Evolutionary conservation across 257 asterid genomes (phyloP).

Genomic region (Phtheirospermum japonicum): DNA sequence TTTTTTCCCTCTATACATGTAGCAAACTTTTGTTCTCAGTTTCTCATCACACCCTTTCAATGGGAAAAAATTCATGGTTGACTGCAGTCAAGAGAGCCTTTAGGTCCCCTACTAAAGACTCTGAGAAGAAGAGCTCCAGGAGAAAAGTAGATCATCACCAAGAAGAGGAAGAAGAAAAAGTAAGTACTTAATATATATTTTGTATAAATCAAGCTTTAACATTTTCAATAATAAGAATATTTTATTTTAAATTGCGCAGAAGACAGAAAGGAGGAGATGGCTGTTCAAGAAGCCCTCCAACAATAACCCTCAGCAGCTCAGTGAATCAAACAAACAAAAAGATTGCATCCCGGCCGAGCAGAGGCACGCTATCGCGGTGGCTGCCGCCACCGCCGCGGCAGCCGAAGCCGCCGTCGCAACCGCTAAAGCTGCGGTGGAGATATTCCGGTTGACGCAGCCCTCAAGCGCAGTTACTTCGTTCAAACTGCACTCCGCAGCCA

Average conservation of each 20-base stretch:
- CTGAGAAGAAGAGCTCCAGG: slow-evolving; percentile 52
- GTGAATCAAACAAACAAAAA: slow-evolving; percentile 29
- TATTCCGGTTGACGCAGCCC: slow-evolving; percentile 56
- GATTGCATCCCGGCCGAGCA: slow-evolving; percentile 40
- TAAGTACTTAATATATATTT: no score
- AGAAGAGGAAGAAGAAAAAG: slow-evolving; percentile 64
- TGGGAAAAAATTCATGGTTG: slow-evolving; percentile 92
- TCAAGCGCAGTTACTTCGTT: slow-evolving; percentile 30
- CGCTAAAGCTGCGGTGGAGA: slow-evolving; percentile 77
- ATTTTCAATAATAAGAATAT: no score
- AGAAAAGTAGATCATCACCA: slow-evolving; percentile 57
- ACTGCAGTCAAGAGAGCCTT: slow-evolving; percentile 89
- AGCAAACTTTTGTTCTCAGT: slow-evolving; percentile 19
- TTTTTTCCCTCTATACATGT: slow-evolving; percentile 26
- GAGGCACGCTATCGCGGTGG: slow-evolving; percentile 74
- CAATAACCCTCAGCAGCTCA: slow-evolving; percentile 26
- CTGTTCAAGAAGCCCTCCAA: slow-evolving; percentile 59
- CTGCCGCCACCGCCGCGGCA: slow-evolving; percentile 69
- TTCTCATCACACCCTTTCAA: slow-evolving; percentile 30
- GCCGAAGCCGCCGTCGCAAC: slow-evolving; percentile 80
- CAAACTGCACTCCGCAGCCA: slow-evolving; percentile 60
- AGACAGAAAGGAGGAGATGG: slow-evolving; percentile 79
- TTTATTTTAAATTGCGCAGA: slow-evolving; percentile 39
- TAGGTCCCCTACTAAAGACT: slow-evolving; percentile 75
- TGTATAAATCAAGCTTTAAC: no score